Percentiles rank a stretch among this genome's conserved stretches.
These are phyloP conservation scores for Nakazawaea molendinolei DNA, from an alignment of 805 yeast genomes.

Conservation along the genomic window DNA sequence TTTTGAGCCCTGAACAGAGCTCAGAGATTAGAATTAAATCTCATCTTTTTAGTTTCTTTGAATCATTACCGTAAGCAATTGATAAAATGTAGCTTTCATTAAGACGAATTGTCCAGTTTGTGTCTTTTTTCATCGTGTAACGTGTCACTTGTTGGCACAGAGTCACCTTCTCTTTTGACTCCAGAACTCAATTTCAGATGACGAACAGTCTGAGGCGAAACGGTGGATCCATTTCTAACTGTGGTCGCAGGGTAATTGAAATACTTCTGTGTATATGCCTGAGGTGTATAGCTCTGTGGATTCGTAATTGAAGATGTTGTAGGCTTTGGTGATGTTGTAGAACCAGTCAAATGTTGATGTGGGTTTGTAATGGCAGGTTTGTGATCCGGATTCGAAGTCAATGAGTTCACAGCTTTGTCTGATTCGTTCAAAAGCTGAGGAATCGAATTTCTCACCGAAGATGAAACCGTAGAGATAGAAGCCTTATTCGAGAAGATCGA, in stretches of 20 bases:
- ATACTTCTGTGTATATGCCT: slow-evolving; percentile 11
- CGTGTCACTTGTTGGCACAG: no score
- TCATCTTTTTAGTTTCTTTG: no score
- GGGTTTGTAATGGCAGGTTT: background rate
- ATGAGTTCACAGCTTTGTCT: background rate
- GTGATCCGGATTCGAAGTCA: slow-evolving; percentile 2
- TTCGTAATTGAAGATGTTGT: background rate
- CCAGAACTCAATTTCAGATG: no score
- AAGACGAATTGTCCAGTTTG: no score
- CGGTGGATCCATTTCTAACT: slow-evolving; percentile 6
- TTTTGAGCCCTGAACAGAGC: no score
- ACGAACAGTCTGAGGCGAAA: slow-evolving; percentile 5
- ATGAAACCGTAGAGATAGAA: slow-evolving; percentile 24
- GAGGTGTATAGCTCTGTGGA: slow-evolving; percentile 4
- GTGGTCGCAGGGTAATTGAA: slow-evolving; percentile 2
- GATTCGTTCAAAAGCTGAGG: slow-evolving; percentile 10
- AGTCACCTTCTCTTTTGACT: no score
- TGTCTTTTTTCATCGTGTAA: no score
- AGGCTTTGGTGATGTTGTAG: slow-evolving; percentile 11
- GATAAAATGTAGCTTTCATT: no score
- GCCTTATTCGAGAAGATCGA: slow-evolving; percentile 25
- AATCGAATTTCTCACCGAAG: slow-evolving; percentile 5
- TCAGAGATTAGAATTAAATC: no score
- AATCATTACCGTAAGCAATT: no score
- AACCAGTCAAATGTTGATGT: slow-evolving; percentile 7